Evolutionary conservation across 139 green algal genomes (phyloP).

Genomic region (Coelastrella sp.): DNA sequence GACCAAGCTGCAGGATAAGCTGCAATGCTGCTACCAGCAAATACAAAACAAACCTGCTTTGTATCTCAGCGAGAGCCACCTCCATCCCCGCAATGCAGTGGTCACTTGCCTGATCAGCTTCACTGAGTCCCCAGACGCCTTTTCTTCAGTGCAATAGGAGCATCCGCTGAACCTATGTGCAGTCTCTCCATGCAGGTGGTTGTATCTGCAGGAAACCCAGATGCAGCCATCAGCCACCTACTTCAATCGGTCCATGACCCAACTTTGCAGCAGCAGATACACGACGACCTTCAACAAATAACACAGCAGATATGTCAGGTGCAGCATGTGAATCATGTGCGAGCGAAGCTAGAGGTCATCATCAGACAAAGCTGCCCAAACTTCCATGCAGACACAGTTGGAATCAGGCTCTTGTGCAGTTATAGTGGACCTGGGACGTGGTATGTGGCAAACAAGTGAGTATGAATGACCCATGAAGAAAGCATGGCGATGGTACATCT

Average conservation of each 20-base stretch:
- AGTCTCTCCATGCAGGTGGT: neutral
- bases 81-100: too few species aligned
- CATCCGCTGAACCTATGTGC: neutral
- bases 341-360: constrained; percentile 61
- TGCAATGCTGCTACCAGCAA: too few species aligned
- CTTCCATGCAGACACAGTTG: constrained; percentile 64
- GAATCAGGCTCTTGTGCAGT: constrained; percentile 51
- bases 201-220: neutral
- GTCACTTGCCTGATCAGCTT: too few species aligned
- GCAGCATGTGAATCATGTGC: constrained; percentile 5
- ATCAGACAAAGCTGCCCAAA: constrained; percentile 50
- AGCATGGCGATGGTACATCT: too few species aligned
- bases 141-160: too few species aligned
- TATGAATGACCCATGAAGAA: too few species aligned
- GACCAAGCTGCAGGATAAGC: too few species aligned
- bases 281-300: constrained; percentile 16
- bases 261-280: constrained; percentile 31
- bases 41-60: too few species aligned
- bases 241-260: constrained; percentile 1
- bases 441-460: constrained; percentile 59
- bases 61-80: too few species aligned
- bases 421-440: constrained; percentile 58
- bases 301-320: neutral
- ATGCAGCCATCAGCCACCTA: constrained; percentile 4
- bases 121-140: too few species aligned